Percentiles rank a stretch among this genome's conserved stretches.
These are phyloP conservation scores for Saxophila tyrrhenica DNA, from an alignment of 495 filamentous ascomycete genomes.

Conservation along the genomic window DNA sequence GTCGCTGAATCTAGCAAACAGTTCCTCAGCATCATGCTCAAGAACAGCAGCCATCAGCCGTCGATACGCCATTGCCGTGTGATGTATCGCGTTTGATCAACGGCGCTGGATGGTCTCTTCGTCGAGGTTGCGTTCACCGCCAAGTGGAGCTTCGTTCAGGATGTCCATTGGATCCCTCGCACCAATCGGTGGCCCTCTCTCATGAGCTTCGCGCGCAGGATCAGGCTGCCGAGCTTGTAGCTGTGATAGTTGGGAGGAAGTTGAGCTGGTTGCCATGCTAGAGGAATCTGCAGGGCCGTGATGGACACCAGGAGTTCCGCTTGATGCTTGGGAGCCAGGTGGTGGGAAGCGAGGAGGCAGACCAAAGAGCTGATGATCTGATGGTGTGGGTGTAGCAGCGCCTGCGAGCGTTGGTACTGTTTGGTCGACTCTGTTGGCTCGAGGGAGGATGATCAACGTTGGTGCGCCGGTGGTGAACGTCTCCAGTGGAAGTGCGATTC, in stretches of 20 bases:
- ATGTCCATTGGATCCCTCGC: constrained; percentile 1
- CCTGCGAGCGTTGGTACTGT: no score
- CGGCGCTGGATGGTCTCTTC: background rate
- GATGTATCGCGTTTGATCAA: background rate
- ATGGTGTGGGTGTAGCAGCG: no score
- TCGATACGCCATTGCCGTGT: background rate
- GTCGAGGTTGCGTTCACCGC: background rate
- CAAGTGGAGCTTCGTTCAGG: background rate
- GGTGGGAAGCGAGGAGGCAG: no score
- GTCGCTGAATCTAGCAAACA: background rate
- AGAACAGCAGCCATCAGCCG: background rate
- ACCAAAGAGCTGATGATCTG: no score
- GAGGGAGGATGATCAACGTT: no score
- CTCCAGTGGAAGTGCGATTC: no score
- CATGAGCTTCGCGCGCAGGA: background rate
- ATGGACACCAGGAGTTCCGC: background rate
- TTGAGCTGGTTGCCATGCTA: constrained; percentile 1
- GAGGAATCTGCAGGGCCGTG: constrained; percentile 5
- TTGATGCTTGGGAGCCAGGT: background rate
- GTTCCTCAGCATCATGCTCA: background rate
- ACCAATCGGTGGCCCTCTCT: background rate
- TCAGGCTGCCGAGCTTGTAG: background rate
- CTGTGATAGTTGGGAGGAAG: background rate
- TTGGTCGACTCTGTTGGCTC: no score
- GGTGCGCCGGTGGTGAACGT: no score